phyloP scores from a whole-genome alignment of 2,329 filamentous ascomycete genomes.

The Emericellopsis cladophorae region DNA sequence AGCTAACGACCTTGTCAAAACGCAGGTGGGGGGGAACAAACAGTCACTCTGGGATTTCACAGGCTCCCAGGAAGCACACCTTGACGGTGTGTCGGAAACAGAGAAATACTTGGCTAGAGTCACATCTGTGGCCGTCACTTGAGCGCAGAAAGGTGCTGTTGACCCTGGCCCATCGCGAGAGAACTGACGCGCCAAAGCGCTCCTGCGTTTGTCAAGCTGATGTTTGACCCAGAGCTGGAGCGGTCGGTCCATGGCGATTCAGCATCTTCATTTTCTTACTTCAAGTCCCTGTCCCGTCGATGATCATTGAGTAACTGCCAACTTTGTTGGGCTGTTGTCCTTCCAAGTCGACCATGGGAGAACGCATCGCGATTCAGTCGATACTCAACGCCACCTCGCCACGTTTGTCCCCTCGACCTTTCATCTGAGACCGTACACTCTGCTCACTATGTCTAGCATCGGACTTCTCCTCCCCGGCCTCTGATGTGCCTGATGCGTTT shows the following conservation, averaged over 20 bases:
- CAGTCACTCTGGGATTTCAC: not conserved
- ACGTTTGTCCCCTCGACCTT: not conserved
- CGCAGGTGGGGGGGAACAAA: not conserved
- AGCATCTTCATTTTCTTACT: not conserved
- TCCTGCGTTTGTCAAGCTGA: constrained; percentile 1
- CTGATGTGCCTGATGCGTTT: constrained; percentile 1
- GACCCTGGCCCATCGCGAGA: too few species aligned
- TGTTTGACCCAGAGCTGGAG: not conserved
- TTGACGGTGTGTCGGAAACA: not conserved
- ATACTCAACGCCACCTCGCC: constrained; percentile 1
- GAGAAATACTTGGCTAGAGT: not conserved
- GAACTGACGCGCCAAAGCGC: too few species aligned
- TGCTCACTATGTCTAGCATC: not conserved
- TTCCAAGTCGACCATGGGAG: not conserved
- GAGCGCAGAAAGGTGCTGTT: not conserved
- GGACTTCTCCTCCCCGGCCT: constrained; percentile 2
- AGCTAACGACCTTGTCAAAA: not conserved
- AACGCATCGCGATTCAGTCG: constrained; percentile 2
- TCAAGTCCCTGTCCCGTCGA: not conserved
- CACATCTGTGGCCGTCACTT: not conserved
- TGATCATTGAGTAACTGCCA: not conserved
- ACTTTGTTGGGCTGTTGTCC: not conserved
- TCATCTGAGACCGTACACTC: not conserved
- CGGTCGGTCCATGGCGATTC: not conserved
- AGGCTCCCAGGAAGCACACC: not conserved